Percentiles rank a stretch among this genome's conserved stretches.
phyloP scores from a whole-genome alignment of 257 asterid genomes.

The Rauvolfia tetraphylla region DNA sequence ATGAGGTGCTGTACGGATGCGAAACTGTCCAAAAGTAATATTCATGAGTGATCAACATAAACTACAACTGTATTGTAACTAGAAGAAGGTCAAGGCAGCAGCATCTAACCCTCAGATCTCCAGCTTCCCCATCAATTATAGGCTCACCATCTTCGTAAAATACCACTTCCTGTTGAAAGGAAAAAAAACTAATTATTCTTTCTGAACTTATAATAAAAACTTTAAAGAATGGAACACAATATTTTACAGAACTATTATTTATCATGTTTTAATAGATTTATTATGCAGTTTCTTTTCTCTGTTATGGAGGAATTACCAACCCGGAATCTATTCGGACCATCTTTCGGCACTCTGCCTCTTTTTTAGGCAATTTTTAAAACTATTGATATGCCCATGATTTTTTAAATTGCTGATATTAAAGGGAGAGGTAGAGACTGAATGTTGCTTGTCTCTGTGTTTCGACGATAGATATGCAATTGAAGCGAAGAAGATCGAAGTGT shows the following conservation, averaged over 20 bases:
- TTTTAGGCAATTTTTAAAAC: too few species aligned
- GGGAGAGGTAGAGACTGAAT: too few species aligned
- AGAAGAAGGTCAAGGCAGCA: conserved; percentile 11
- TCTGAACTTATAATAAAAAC: neutral
- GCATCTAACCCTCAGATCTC: conserved; percentile 78
- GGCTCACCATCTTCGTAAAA: conserved; percentile 98
- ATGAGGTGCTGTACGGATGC: conserved; percentile 85
- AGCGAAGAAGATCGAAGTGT: too few species aligned
- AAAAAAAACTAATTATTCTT: neutral
- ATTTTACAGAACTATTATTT: neutral
- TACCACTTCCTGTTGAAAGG: conserved; percentile 68
- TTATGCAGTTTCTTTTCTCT: too few species aligned
- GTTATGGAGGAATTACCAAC: too few species aligned
- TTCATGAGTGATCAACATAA: conserved; percentile 13
- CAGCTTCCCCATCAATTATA: conserved; percentile 90
- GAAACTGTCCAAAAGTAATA: conserved; percentile 50
- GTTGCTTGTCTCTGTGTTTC: too few species aligned
- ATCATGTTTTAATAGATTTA: too few species aligned
- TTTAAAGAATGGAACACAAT: neutral
- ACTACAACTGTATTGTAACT: neutral
- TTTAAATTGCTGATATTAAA: too few species aligned
- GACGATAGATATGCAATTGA: too few species aligned
- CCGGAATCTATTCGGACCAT: too few species aligned
- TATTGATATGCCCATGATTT: too few species aligned
- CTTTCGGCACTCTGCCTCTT: too few species aligned